Base-by-base conservation (phyloP, 192 early-diverging fungal genomes). In the Umbelopsis ramanniana region DNA sequence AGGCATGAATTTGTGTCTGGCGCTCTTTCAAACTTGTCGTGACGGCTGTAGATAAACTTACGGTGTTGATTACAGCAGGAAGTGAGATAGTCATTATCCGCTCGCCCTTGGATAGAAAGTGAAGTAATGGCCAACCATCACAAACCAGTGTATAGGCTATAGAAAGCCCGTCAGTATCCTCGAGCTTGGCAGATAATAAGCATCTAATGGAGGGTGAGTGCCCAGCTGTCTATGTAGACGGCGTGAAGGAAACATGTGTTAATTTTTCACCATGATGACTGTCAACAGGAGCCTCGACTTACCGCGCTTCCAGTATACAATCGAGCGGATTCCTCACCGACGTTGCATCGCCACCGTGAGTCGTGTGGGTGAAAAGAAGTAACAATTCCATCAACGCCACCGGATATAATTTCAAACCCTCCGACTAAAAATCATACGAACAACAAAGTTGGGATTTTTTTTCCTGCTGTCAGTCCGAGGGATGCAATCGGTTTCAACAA, bases 361-460 rank as follows among this genome's bases (percentile, higher is more conserved):
- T 76, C 66, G 24, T 73, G 63, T 2, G 70, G 71, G 2, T 67
- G 60, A 72, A 81, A 77, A 14, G 76, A 70, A 22, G 76, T 74
- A 4, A 81, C 21, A 33, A 47, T 74, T 22, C 79, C 79, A 52
- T 66, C 54, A 10, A 50, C 63, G 68, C 77, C 79, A 15, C 79
- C 79, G 46, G 72, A 70, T 37, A 81, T 71, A 29, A 81, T 73
- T n/a, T 81, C 75, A 70, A 68, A 74, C 19, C 76, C 76, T 12
- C 75, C 72, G 50, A 71, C 75, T 81, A 67, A 10, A 6, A n/a
- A 8, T 33, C 48, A 70, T 35, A 11, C 24, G 33, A 46, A 50
- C 10, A 50, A 70, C 8, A 21, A 43, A 43, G 6, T 12, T 7
- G 11, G 40, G 6, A 11, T 43, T 43, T 43, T 43, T 43, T 43